Evolutionary conservation across 345 rosid species (phyloP).

Genomic region (Orychophragmus violaceus): DNA sequence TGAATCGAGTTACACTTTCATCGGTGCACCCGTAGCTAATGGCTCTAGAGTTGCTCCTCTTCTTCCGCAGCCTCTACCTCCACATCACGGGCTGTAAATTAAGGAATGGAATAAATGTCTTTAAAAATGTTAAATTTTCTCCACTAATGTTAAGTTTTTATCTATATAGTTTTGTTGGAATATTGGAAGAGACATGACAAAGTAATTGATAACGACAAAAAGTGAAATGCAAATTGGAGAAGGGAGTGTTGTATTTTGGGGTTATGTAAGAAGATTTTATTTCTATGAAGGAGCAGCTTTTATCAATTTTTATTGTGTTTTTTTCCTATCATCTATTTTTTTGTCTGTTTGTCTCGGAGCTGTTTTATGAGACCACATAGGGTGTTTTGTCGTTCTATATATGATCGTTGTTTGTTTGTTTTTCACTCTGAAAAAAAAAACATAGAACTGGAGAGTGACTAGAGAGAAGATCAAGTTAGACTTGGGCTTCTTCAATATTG

Average conservation of each 20-base stretch:
- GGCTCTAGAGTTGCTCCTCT: constrained; percentile 10
- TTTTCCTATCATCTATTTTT: background rate
- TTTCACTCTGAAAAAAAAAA: background rate
- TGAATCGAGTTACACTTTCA: constrained; percentile 29
- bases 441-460: background rate
- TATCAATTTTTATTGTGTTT: background rate
- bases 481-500: background rate
- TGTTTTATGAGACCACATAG: constrained; percentile 13
- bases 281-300: constrained; percentile 25
- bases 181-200: constrained; percentile 24
- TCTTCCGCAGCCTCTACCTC: constrained; percentile 11
- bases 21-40: constrained; percentile 34
- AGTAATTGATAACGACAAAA: constrained; percentile 28
- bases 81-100: constrained; percentile 17
- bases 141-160: background rate
- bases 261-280: constrained; percentile 14
- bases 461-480: constrained; percentile 1
- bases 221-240: constrained; percentile 13
- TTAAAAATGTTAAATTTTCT: background rate
- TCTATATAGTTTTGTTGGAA: constrained; percentile 1
- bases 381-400: background rate
- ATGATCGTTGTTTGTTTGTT: background rate
- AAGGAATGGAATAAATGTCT: background rate
- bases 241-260: constrained; percentile 12
- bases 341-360: constrained; percentile 7